These are phyloP conservation scores for Tripidium arundinaceum DNA, from an alignment of 202 grass and related monocot species.

Conservation along the genomic window DNA sequence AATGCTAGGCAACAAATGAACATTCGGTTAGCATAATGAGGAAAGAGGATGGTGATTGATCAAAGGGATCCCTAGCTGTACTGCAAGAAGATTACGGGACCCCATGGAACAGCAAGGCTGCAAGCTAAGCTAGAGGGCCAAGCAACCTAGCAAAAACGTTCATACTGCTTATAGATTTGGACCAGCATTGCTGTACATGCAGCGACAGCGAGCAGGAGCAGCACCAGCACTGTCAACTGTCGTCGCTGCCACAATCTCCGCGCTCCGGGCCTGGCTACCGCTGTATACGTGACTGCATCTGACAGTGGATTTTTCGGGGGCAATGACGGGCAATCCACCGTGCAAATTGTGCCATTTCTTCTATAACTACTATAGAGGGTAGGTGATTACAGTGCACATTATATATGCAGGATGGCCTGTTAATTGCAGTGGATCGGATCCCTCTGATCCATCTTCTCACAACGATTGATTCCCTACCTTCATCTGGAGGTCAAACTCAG, in stretches of 20 bases:
- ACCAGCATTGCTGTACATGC: not conserved
- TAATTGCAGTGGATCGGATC: not conserved
- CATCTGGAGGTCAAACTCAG: conserved; percentile 16
- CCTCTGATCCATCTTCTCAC: not conserved
- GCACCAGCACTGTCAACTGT: not conserved
- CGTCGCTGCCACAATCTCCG: not conserved
- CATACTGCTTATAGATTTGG: conserved; percentile 3
- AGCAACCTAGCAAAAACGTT: not conserved
- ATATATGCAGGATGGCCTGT: not conserved
- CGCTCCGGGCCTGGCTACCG: not conserved
- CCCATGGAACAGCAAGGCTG: conserved; percentile 17
- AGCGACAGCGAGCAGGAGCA: too few species aligned
- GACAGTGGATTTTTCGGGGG: not conserved
- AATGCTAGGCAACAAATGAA: too few species aligned
- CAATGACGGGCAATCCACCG: not conserved
- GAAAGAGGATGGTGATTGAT: not conserved
- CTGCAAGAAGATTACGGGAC: not conserved
- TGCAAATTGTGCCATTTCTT: not conserved
- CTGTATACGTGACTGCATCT: not conserved
- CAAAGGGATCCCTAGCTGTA: conserved; percentile 18
- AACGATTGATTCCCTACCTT: not conserved
- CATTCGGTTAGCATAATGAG: too few species aligned
- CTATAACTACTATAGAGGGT: not conserved
- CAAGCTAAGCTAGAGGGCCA: not conserved
- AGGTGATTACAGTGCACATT: not conserved